Evolutionary conservation across 345 rosid genomes (phyloP), one percentile per base, ranked within the genome.

Genomic region (Melaleuca alternifolia): DNA sequence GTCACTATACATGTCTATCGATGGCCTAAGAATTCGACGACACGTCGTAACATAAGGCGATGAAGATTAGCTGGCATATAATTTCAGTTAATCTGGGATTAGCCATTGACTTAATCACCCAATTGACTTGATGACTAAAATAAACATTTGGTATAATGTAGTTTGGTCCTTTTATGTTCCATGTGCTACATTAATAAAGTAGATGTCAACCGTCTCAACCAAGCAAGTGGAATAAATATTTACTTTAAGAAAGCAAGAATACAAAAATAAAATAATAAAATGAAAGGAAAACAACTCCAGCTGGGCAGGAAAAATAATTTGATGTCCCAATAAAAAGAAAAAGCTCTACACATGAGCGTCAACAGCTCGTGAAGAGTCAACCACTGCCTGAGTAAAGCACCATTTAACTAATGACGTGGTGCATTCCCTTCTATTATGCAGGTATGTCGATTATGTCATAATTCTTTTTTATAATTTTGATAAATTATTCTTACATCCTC

Each of bases 401-500:
- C 79, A 5, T 23, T 23, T 12, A 33, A 30, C 44, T 7, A 7
- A 15, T 8, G 79, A 16, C 79, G 79, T 33, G 10, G 44, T 10
- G 79, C 24, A 65, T 37, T 71, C 7, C 79, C 79, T 1, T 1
- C 2, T 20, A 20, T 18, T 5, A 10, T 37, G 3, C 13, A 0
- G 1, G 3, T 1, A 9, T 18, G 13, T 1, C 11, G 33, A 10
- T 71, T 71, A 24, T 3, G 5, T 9, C 3, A 1, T 18, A 5
- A 65, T 4, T 0, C 1, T 54, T 54, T 23, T 7, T n/a, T n/a
- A n/a, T n/a, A 7, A 54, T 7, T 7, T 54, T 54, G 56, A 1
- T 9, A 20, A 7, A 4, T 54, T 20, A 3, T 0, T 65, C 23
- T 0, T 33, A 16, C 16, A 30, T 1, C 23, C 6, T 33, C 1